These are phyloP conservation scores for Paradendryphiella salina DNA, from an alignment of 2,329 filamentous ascomycete genomes.

Conservation along the genomic window DNA sequence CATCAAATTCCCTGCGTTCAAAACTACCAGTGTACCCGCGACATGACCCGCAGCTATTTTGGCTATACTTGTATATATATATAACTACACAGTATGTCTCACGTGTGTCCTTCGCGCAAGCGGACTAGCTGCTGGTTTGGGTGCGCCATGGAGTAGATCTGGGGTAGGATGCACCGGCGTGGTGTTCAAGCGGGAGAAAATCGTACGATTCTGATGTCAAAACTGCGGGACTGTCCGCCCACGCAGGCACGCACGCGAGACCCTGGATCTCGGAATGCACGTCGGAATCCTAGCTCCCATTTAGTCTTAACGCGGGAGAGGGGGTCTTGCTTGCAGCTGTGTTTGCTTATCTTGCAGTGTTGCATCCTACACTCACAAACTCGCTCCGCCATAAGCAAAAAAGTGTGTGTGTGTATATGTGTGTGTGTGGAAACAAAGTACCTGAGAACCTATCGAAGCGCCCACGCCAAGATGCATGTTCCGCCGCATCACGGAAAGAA, in stretches of 20 bases:
- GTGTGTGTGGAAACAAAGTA: too few species aligned
- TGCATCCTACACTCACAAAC: background rate
- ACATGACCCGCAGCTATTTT: background rate
- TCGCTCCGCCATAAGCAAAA: background rate
- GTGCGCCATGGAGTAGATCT: constrained; percentile 7
- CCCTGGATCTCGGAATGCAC: constrained; percentile 16
- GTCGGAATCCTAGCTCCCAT: constrained; percentile 19
- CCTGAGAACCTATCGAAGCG: too few species aligned
- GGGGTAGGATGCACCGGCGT: constrained; percentile 20
- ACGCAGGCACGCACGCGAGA: constrained; percentile 2
- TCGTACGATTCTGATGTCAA: constrained; percentile 42
- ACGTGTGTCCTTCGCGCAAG: background rate
- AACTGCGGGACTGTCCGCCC: constrained; percentile 15
- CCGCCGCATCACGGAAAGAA: background rate
- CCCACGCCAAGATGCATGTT: background rate
- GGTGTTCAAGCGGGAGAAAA: constrained; percentile 18
- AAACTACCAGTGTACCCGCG: background rate
- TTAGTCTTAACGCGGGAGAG: background rate
- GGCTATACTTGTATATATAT: background rate
- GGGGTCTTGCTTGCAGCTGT: background rate
- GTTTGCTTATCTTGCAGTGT: background rate
- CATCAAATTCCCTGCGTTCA: background rate
- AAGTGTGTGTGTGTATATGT: background rate
- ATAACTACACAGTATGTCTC: background rate
- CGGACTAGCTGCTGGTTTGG: constrained; percentile 3